Conservation (phyloP, 1,284 basidiomycete genomes). For the Trametes pubescens region DNA sequence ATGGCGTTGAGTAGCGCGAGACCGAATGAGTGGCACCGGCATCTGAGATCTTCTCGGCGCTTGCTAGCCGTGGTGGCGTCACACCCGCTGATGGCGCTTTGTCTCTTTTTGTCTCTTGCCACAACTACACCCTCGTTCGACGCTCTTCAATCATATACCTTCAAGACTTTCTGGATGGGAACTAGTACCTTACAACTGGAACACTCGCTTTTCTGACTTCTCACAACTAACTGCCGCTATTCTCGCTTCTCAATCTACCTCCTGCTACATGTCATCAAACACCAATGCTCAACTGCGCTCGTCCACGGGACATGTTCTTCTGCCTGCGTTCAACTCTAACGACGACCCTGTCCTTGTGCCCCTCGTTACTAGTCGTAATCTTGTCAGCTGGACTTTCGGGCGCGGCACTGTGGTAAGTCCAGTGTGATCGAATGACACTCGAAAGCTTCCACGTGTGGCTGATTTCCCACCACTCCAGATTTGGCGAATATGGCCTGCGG, state of each 20-base stretch:
- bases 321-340: constrained; percentile 24
- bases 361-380: constrained; percentile 18
- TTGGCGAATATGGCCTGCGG: constrained; percentile 74
- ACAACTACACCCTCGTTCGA: background rate
- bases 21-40: no score
- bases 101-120: background rate
- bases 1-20: no score
- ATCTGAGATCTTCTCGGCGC: background rate
- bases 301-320: constrained; percentile 25
- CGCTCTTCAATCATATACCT: background rate
- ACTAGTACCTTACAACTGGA: background rate
- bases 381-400: constrained; percentile 67
- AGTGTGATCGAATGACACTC: constrained; percentile 27
- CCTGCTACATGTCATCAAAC: background rate
- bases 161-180: background rate
- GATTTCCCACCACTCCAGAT: constrained; percentile 46
- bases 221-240: background rate
- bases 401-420: constrained; percentile 58
- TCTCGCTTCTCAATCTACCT: background rate
- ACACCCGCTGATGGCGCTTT: background rate
- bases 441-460: background rate
- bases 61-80: background rate
- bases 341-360: constrained; percentile 16
- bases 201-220: background rate
- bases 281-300: constrained; percentile 15